Evolutionary conservation across 331 rosid species (phyloP).

Genomic region (Malus hybrid): DNA sequence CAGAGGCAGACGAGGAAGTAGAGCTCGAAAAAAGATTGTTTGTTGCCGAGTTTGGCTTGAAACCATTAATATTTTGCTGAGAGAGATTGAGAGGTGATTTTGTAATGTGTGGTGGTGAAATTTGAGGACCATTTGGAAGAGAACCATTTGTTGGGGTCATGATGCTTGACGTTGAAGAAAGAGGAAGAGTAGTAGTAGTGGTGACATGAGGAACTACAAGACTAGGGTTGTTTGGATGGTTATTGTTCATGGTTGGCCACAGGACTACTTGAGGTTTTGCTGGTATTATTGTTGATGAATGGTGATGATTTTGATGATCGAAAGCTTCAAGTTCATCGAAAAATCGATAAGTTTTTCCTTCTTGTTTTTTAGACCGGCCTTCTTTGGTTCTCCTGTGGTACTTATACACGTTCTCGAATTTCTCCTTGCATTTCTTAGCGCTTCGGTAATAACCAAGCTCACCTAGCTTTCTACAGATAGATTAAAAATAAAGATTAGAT

Average conservation of each 20-base stretch:
- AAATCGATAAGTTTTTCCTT: slow-evolving; percentile 64
- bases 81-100: neutral
- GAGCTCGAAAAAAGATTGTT: slow-evolving; percentile 41
- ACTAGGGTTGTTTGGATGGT: slow-evolving; percentile 8
- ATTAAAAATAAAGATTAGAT: neutral
- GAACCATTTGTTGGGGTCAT: neutral
- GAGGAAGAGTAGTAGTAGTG: neutral
- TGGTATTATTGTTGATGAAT: slow-evolving; percentile 10
- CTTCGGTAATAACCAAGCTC: slow-evolving; percentile 72
- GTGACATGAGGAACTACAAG: neutral
- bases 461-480: slow-evolving; percentile 53
- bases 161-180: neutral
- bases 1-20: slow-evolving; percentile 68
- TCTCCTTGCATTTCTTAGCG: slow-evolving; percentile 92
- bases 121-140: neutral
- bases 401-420: slow-evolving; percentile 96
- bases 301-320: slow-evolving; percentile 33
- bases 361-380: slow-evolving; percentile 59
- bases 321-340: slow-evolving; percentile 84
- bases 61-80: neutral
- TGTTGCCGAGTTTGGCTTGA: neutral
- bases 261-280: neutral
- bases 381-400: slow-evolving; percentile 95
- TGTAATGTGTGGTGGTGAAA: neutral
- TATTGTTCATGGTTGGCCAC: slow-evolving; percentile 9